These are phyloP conservation scores for Botrytis paeoniae DNA, from an alignment of 2,329 filamentous ascomycete species.

Conservation along the genomic window DNA sequence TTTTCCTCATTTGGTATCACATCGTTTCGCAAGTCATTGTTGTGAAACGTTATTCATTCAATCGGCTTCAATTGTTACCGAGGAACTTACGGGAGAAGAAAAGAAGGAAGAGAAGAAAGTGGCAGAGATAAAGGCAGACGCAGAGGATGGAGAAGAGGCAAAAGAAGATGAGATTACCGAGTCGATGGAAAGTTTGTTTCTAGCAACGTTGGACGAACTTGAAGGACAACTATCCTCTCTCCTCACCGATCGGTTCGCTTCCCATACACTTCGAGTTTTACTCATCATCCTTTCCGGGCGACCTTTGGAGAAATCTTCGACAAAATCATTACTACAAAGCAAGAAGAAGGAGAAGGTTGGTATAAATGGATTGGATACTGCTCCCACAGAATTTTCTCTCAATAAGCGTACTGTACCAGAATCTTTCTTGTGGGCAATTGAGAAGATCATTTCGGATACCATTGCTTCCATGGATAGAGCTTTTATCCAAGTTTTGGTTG, in stretches of 20 bases:
- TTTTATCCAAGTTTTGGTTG: slow-evolving; percentile 78
- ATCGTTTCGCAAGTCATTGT: slow-evolving; percentile 96
- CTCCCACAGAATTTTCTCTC: slow-evolving; percentile 46
- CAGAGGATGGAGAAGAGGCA: slow-evolving; percentile 48
- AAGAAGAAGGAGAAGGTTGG: slow-evolving; percentile 85
- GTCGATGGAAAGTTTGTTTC: slow-evolving; percentile 81
- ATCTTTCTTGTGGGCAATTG: slow-evolving; percentile 72
- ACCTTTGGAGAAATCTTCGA: slow-evolving; percentile 67
- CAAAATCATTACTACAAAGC: slow-evolving; percentile 77
- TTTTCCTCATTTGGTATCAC: slow-evolving; percentile 85
- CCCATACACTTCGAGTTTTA: slow-evolving; percentile 83
- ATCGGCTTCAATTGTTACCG: slow-evolving; percentile 73
- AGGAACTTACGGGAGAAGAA: slow-evolving; percentile 58
- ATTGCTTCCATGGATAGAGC: slow-evolving; percentile 73
- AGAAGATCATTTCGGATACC: slow-evolving; percentile 78
- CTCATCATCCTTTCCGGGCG: slow-evolving; percentile 82
- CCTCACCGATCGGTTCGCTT: slow-evolving; percentile 81
- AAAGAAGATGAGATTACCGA: slow-evolving; percentile 43
- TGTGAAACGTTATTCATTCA: slow-evolving; percentile 90
- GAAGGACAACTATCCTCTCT: slow-evolving; percentile 79
- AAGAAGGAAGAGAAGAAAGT: slow-evolving; percentile 47
- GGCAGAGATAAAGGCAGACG: slow-evolving; percentile 52
- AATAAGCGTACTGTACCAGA: slow-evolving; percentile 64
- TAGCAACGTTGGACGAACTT: slow-evolving; percentile 82
- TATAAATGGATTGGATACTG: slow-evolving; percentile 52